A percentile compares a stretch with the other conserved stretches of the same genome.
These are phyloP conservation scores for Fusarium musae DNA, from an alignment of 2,329 filamentous ascomycete genomes.

Conservation along the genomic window DNA sequence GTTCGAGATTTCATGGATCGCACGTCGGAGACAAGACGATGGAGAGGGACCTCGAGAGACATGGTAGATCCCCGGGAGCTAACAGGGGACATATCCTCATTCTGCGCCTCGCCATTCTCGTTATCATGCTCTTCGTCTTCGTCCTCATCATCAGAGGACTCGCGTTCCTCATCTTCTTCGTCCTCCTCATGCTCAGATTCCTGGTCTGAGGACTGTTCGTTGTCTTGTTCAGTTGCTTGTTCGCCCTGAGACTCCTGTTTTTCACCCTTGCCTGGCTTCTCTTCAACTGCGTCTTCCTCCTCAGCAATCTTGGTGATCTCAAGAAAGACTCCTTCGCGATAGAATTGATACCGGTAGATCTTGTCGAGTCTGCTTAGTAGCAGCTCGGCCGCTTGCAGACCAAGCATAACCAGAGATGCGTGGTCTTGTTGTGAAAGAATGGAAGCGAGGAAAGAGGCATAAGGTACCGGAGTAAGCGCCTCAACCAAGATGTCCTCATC, in stretches of 20 bases:
- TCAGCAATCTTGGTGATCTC: conserved; percentile 86
- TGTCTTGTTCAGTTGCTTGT: conserved; percentile 44
- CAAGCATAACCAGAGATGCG: conserved; percentile 83
- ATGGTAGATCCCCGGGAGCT: conserved; percentile 75
- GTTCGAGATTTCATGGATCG: conserved; percentile 74
- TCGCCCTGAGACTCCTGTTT: conserved; percentile 41
- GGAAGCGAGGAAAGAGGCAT: conserved; percentile 93
- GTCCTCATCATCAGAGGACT: conserved; percentile 57
- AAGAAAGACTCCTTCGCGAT: conserved; percentile 93
- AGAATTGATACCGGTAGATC: conserved; percentile 96
- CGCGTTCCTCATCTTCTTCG: conserved; percentile 50
- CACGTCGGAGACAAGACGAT: conserved; percentile 58
- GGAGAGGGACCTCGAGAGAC: conserved; percentile 67
- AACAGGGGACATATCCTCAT: conserved; percentile 71
- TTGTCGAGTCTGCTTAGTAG: conserved; percentile 84
- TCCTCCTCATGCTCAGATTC: conserved; percentile 45
- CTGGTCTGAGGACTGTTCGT: conserved; percentile 46
- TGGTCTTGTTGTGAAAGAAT: conserved; percentile 97
- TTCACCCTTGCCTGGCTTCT: conserved; percentile 25
- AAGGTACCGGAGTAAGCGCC: conserved; percentile 86
- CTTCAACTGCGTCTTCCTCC: conserved; percentile 50
- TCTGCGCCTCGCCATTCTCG: conserved; percentile 62
- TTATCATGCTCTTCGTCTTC: conserved; percentile 62
- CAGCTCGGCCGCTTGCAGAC: conserved; percentile 88
- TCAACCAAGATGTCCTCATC: conserved; percentile 86